Evolutionary conservation across 192 early-diverging fungal species (phyloP).

Genomic region (Linnemannia hyalina): DNA sequence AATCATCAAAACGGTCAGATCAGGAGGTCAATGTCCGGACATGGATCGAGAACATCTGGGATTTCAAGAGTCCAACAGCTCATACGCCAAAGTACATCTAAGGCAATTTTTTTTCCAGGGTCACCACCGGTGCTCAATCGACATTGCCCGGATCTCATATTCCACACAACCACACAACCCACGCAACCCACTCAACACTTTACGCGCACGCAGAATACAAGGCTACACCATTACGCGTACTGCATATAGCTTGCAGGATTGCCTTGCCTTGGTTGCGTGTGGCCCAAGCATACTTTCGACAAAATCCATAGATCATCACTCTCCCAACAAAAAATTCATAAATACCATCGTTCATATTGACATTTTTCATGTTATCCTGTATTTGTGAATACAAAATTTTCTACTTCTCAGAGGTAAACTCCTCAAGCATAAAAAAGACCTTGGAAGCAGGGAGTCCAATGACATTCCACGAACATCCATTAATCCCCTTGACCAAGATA

Average conservation of each 20-base stretch:
- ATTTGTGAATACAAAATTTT: not conserved
- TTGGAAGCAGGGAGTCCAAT: constrained; percentile 63
- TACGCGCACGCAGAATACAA: not conserved
- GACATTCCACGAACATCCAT: constrained; percentile 91
- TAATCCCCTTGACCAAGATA: constrained; percentile 77
- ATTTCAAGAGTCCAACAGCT: constrained; percentile 35
- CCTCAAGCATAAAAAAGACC: constrained; percentile 48
- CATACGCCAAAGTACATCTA: constrained; percentile 42
- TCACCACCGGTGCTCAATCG: too few species aligned
- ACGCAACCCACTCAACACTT: not conserved
- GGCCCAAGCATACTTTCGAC: too few species aligned
- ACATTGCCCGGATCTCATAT: not conserved
- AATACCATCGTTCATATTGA: not conserved
- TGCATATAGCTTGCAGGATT: not conserved
- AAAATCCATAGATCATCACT: too few species aligned
- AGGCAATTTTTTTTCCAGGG: too few species aligned
- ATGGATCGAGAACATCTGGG: constrained; percentile 84
- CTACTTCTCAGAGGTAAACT: constrained; percentile 27
- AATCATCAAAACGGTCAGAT: constrained; percentile 58
- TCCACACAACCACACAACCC: not conserved
- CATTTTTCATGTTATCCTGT: not conserved
- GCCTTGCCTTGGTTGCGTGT: not conserved
- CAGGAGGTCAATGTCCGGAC: constrained; percentile 73
- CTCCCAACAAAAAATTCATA: not conserved
- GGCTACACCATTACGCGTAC: not conserved